Evolutionary conservation across 768 basidiomycete species (phyloP).

Genomic region (Naganishia friedmannii): DNA sequence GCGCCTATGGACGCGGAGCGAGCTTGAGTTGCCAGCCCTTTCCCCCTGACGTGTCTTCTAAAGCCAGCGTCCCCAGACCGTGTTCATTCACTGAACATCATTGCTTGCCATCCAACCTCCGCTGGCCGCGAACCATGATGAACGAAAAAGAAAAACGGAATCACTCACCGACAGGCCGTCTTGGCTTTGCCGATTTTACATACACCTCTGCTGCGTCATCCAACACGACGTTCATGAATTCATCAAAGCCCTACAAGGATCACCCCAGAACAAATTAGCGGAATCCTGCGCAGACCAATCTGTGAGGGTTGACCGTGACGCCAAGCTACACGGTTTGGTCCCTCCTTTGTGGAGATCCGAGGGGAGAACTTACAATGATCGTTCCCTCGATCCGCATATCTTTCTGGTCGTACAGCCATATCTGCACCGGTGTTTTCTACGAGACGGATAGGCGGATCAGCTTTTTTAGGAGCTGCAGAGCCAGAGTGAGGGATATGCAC

Average conservation of each 20-base stretch:
- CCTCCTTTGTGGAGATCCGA: background rate
- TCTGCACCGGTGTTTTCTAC: slow-evolving; percentile 76
- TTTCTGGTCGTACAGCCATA: slow-evolving; percentile 96
- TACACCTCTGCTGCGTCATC: slow-evolving; percentile 91
- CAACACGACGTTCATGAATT: slow-evolving; percentile 97
- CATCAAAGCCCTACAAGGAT: slow-evolving; percentile 85
- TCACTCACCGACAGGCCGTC: slow-evolving; percentile 72
- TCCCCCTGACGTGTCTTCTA: too few species aligned
- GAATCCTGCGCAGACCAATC: background rate
- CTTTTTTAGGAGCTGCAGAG: too few species aligned
- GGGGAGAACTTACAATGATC: slow-evolving; percentile 73
- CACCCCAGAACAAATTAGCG: background rate
- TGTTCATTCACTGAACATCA: too few species aligned
- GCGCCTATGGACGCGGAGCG: too few species aligned
- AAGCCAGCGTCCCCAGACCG: too few species aligned
- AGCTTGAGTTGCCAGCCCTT: too few species aligned
- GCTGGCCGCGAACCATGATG: background rate
- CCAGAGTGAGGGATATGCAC: background rate
- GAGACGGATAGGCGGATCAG: too few species aligned
- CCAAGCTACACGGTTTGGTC: too few species aligned
- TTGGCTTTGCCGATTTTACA: slow-evolving; percentile 75
- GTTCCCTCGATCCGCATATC: slow-evolving; percentile 94
- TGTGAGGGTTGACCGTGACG: too few species aligned
- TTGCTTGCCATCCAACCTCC: too few species aligned
- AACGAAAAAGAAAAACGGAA: background rate